Evolutionary conservation across 1,284 basidiomycete genomes (phyloP), one percentile per base, ranked within the genome.

Genomic region (Pseudozyma flocculosa): DNA sequence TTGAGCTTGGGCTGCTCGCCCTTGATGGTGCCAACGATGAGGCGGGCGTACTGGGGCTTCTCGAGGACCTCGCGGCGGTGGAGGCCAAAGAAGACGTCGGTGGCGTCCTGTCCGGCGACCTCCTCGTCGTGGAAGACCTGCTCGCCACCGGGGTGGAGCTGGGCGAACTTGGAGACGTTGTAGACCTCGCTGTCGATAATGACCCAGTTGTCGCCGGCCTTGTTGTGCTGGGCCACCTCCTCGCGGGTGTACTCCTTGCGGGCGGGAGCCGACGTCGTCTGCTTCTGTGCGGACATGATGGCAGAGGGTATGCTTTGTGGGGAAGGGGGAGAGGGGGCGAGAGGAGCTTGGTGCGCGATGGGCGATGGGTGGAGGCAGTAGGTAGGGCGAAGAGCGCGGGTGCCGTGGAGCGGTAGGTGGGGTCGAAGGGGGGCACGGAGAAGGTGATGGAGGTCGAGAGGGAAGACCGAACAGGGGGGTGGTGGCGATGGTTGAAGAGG

Each of bases 191-290:
- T 63, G 54, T 76, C 75, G 32, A 78, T 72, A 61, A 90, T 85
- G 19, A 94, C 89, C 90, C 90, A 92, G 52, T 87, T 80, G 77
- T 94, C 91, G 54, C 90, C 88, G 80, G 90, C 88, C 80, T 84
- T 88, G 80, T 88, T 91, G 82, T 94, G 92, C 82, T 89, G 87
- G 52, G 86, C 87, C 46, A 94, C 89, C 48, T 94, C 91, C 39
- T 84, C 88, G 30, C 84, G 75, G 2, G 86, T 85, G 80, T 83
- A 91, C 47, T 79, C 68, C 78, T 83, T 78, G 54, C 54, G 57
- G 54, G 61, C 48, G 22, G 57, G 58, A 24, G 54, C 43, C 21
- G n/a, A n/a, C n/a, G 54, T 26, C 18, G 54, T 54, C 52, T 72
- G 61, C 50, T 64, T 60, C 58, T 61, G 61, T 23, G 59, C 40